These are phyloP conservation scores for Tricholoma matsutake DNA, from an alignment of 768 basidiomycete species.

Conservation along the genomic window DNA sequence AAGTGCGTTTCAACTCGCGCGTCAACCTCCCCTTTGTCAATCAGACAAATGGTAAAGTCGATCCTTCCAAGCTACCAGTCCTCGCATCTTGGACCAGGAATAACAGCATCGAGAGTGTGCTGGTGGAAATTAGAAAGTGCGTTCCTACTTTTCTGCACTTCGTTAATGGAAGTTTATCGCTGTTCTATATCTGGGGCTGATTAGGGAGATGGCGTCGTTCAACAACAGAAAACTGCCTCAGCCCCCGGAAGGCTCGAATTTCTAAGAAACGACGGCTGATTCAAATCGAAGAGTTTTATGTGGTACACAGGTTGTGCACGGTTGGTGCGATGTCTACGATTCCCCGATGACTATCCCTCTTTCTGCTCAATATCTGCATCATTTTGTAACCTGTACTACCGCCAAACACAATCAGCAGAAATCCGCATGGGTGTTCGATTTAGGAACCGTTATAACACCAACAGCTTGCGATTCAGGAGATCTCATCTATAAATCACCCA, in stretches of 20 bases:
- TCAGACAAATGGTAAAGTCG: constrained; percentile 72
- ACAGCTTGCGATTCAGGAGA: no score
- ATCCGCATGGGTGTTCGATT: not conserved
- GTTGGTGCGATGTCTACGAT: not conserved
- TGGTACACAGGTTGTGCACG: not conserved
- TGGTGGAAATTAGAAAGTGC: constrained; percentile 92
- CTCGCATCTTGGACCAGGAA: constrained; percentile 74
- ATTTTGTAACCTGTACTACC: not conserved
- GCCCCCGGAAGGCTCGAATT: constrained; percentile 83
- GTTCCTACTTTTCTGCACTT: not conserved
- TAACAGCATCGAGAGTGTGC: constrained; percentile 79
- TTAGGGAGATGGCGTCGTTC: constrained; percentile 94
- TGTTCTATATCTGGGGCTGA: not conserved
- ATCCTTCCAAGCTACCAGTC: constrained; percentile 65
- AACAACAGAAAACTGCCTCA: constrained; percentile 93
- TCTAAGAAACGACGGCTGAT: constrained; percentile 32
- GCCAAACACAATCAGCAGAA: not conserved
- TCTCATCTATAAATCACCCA: no score
- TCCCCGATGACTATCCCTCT: not conserved
- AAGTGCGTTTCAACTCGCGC: constrained; percentile 80
- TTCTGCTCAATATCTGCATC: not conserved
- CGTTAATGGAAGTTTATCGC: not conserved
- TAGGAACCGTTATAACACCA: no score
- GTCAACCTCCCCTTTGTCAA: constrained; percentile 95
- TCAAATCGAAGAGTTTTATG: not conserved